Percentiles rank a stretch among this genome's conserved stretches.
Evolutionary conservation across 371 early-diverging fungal species (phyloP).

Genomic region (Catenaria anguillulae): DNA sequence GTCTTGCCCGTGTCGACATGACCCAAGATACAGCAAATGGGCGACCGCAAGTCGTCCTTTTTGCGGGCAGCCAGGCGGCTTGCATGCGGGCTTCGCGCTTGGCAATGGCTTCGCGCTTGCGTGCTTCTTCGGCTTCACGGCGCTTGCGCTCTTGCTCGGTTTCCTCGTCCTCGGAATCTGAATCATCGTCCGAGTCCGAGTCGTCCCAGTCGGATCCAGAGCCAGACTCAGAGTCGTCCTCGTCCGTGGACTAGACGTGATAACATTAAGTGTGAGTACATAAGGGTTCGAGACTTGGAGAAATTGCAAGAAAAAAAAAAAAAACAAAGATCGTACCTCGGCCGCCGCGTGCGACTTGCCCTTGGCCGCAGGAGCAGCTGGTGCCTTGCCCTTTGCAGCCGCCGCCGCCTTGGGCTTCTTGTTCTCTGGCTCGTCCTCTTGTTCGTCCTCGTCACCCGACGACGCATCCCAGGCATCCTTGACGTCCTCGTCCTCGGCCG

Average conservation of each 20-base stretch:
- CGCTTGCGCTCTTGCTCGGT: constrained; percentile 13
- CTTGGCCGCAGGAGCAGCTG: neutral
- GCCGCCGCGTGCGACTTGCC: neutral
- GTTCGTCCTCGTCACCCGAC: constrained; percentile 25
- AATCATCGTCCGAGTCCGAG: constrained; percentile 17
- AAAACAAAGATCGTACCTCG: too few relatives aligned
- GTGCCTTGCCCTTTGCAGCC: too few relatives aligned
- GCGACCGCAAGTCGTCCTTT: constrained; percentile 85
- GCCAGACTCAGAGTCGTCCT: too few relatives aligned
- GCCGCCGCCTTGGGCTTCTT: too few relatives aligned
- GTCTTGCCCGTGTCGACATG: constrained; percentile 99
- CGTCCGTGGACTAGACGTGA: too few relatives aligned
- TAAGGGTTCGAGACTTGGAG: too few relatives aligned
- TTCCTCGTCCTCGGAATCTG: constrained; percentile 21
- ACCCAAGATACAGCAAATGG: constrained; percentile 98
- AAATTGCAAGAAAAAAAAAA: too few relatives aligned
- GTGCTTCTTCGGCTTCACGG: constrained; percentile 29
- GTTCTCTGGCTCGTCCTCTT: constrained; percentile 13
- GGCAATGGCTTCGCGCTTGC: constrained; percentile 65
- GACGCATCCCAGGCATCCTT: constrained; percentile 18
- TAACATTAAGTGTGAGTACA: too few relatives aligned
- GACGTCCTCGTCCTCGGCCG: neutral
- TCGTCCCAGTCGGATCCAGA: too few relatives aligned
- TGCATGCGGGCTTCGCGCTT: constrained; percentile 52
- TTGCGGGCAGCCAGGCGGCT: constrained; percentile 74